Base-by-base conservation (phyloP, 169 alveolate species). In the Plasmodium inui region DNA sequence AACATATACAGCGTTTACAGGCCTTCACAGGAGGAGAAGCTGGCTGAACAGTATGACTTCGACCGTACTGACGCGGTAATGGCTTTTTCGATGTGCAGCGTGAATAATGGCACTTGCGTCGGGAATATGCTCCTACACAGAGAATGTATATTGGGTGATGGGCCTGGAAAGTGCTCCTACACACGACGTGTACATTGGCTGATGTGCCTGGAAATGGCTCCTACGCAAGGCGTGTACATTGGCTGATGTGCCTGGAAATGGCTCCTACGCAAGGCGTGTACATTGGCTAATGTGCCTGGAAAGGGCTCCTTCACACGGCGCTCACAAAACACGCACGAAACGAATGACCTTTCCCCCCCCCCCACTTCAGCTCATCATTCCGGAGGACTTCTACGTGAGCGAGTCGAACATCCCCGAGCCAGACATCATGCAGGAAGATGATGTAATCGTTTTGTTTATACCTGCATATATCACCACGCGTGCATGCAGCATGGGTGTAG, bases 401-500 rank as follows among this genome's bases (percentile, higher is more conserved):
- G 82, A 89, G 53, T 79, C 94, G 3, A 34, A 80, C 46, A 89
- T 89, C 8, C 94, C 94, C 9, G 90, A 61, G 30, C 94, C 94
- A 70, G 39, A 89, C 55, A 89, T 89, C 14, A 46, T n/a, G 26
- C 89, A 46, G 8, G 73, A 79, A 50, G 80, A 89, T 79, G n/a
- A 89, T 32, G 94, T 89, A 89, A 89, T 26, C 44, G 37, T 83
- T 9, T 84, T 57, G 32, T 22, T 57, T 26, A 26, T 26, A 26
- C 19, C 17, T 67, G 76, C 39, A 67, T 67, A 19, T 22, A 19
- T 8, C n/a, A 67, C n/a, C 41, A 72, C 50, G 41, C 3, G 9
- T 70, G 22, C 70, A 84, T 28, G 30, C 57, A 84, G 55, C 37
- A 71, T 71, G 19, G 37, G 39, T 7, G 14, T 41, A 26, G 17